Evolutionary conservation across 306 rosid genomes (phyloP), one percentile per base, ranked within the genome.

Genomic region (Quercus rubra): DNA sequence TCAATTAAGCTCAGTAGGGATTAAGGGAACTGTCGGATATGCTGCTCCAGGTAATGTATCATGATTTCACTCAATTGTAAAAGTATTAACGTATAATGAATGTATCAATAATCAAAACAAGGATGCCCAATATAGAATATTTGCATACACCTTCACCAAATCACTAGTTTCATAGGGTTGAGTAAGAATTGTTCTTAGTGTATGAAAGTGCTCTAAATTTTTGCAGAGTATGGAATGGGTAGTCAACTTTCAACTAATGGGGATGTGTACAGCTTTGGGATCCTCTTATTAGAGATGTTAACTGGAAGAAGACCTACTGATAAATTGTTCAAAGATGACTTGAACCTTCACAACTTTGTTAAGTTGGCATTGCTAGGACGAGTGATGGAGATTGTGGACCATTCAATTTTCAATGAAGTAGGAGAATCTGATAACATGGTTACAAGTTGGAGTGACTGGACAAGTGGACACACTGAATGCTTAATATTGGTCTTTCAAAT

Each of bases 171-270:
- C 7, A 62, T 13, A 27, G 3, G 1, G 27, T 27, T 27, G 68
- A 5, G 5, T 57, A 57, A 61, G 18, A 25, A 11, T 9, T 30
- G 15, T 15, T 27, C 30, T 30, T 13, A 2, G 9, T 8, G 5
- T 5, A 30, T 63, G 3, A 18, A 38, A 62, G 69, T 27, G 15
- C 12, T 28, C 3, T 63, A 15, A 27, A 62, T 13, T 62, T 28
- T 62, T 27, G 69, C 41, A 76, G 79, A 64, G 31, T 76, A 64
- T n/a, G 73, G 79, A 64, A 76, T 64, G 79, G 79, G 79, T 21
- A 19, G 63, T 25, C 31, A 30, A 31, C 68, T 30, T 15, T 77
- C 74, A 51, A 68, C 57, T 10, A 49, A 77, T 7, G 80, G 68
- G 4, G 74, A 77, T n/a, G 38, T 19, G 33, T 67, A 77, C 5